Percentiles rank a stretch among this genome's conserved stretches.
These are phyloP conservation scores for Chaetomiaceae sp. DNA, from an alignment of 2,329 filamentous ascomycete genomes.

Conservation along the genomic window DNA sequence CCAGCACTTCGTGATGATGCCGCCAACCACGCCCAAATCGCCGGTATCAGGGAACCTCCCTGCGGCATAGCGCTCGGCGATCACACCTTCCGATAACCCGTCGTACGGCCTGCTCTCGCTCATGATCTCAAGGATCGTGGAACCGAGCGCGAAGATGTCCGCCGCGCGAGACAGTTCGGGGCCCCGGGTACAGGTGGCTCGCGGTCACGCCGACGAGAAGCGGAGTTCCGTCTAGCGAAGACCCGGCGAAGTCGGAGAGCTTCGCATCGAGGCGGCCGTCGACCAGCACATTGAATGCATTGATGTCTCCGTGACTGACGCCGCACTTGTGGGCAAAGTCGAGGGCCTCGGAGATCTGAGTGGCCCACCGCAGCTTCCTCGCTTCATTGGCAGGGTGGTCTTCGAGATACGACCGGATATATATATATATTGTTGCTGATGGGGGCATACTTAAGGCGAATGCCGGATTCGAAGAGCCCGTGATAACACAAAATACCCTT, in stretches of 20 bases:
- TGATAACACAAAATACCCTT: background rate
- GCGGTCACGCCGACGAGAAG: conserved; percentile 1
- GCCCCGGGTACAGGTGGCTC: conserved; percentile 3
- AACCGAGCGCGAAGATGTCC: conserved; percentile 3
- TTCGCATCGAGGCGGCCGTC: conserved; percentile 1
- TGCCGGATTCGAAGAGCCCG: conserved; percentile 2
- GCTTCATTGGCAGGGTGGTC: background rate
- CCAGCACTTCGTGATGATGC: conserved; percentile 4
- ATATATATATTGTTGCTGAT: no score
- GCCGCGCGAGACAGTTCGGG: background rate
- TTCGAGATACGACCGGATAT: background rate
- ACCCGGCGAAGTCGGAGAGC: conserved; percentile 6
- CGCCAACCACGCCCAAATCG: background rate
- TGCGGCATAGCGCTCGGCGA: background rate
- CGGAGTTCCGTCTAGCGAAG: conserved; percentile 3
- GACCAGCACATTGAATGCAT: conserved; percentile 1
- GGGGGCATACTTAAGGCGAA: conserved; percentile 1
- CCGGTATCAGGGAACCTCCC: background rate
- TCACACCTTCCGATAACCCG: background rate
- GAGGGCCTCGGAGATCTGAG: conserved; percentile 5
- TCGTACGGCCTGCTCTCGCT: background rate
- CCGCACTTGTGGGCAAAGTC: conserved; percentile 1
- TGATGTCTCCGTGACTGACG: conserved; percentile 4
- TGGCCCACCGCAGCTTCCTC: background rate
- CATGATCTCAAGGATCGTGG: conserved; percentile 2